Evolutionary conservation across 345 rosid genomes (phyloP).

Genomic region (Eucalyptus marginata): DNA sequence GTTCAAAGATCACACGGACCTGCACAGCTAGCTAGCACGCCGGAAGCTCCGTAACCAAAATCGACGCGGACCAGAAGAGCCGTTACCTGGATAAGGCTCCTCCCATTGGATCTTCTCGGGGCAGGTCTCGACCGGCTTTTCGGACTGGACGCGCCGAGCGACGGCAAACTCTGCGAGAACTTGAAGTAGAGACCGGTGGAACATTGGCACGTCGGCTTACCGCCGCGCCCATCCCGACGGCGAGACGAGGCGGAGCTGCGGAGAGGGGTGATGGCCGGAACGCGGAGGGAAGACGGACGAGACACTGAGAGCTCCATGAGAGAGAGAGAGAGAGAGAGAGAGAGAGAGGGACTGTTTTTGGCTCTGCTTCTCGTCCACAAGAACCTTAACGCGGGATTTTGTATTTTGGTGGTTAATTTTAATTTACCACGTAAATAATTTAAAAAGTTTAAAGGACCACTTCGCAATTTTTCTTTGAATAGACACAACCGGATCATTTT

Average conservation of each 20-base stretch:
- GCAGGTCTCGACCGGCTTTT: constrained; percentile 4
- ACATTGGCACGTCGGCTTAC: background rate
- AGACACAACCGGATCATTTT: background rate
- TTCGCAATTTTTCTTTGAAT: background rate
- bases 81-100: constrained; percentile 27
- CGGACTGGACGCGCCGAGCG: background rate
- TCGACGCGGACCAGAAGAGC: background rate
- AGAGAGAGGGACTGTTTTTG: background rate
- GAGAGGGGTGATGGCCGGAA: constrained; percentile 11
- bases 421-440: background rate
- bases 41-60: background rate
- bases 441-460: background rate
- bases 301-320: constrained; percentile 32
- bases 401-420: background rate
- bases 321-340: background rate
- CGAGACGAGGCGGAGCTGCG: background rate
- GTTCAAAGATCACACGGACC: background rate
- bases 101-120: background rate
- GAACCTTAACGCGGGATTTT: background rate
- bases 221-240: background rate
- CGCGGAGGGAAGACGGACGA: constrained; percentile 6
- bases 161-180: background rate
- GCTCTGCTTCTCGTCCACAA: background rate
- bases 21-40: background rate
- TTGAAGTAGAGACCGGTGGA: background rate